phyloP scores from a whole-genome alignment of 352 stramenopile genomes.

The Phytophthora litchii region DNA sequence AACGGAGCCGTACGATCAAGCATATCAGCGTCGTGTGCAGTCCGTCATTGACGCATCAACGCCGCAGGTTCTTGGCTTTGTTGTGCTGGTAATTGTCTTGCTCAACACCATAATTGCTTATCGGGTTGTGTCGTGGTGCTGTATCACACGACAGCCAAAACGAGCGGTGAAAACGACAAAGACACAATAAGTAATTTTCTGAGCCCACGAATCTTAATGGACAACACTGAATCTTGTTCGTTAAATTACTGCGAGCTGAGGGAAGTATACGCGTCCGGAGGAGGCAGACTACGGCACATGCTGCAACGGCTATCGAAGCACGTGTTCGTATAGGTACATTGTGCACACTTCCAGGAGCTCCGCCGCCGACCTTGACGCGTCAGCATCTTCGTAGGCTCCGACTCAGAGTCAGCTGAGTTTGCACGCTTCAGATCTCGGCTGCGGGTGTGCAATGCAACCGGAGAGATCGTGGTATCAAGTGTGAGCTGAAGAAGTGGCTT shows the following conservation, averaged over 20 bases:
- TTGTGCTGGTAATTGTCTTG: constrained; percentile 18
- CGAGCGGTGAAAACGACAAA: constrained; percentile 23
- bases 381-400: constrained; percentile 37
- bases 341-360: constrained; percentile 56
- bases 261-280: constrained; percentile 27
- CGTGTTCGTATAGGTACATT: constrained; percentile 79
- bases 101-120: constrained; percentile 11
- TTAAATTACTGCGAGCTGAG: constrained; percentile 37
- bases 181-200: constrained; percentile 13
- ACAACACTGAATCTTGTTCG: constrained; percentile 24
- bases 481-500: constrained; percentile 49
- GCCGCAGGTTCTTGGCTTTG: constrained; percentile 10
- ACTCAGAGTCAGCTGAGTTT: constrained; percentile 20
- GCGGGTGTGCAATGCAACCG: constrained; percentile 40
- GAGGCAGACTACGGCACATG: constrained; percentile 59
- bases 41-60: constrained; percentile 34
- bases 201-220: constrained; percentile 9
- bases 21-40: constrained; percentile 31
- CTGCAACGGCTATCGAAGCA: constrained; percentile 74
- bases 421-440: constrained; percentile 28
- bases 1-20: constrained; percentile 30
- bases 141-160: background rate
- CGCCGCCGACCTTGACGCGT: constrained; percentile 39
- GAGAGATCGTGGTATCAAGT: constrained; percentile 38
- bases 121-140: constrained; percentile 12